Evolutionary conservation across 495 filamentous ascomycete species (phyloP).

Genomic region (Baudoinia panamericana): DNA sequence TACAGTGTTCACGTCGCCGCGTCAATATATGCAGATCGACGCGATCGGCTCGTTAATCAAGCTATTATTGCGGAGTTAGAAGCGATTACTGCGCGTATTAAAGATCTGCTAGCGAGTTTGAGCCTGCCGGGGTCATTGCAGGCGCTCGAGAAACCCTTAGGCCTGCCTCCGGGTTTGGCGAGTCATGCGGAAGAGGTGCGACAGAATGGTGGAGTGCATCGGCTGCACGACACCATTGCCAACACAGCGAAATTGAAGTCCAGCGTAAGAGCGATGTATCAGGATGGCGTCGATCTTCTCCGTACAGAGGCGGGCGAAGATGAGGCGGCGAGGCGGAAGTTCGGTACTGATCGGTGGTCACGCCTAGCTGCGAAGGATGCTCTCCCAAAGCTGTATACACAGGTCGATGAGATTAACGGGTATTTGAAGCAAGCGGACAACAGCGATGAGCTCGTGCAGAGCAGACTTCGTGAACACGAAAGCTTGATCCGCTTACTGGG

Average conservation of each 20-base stretch:
- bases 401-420: slow-evolving; percentile 66
- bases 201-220: slow-evolving; percentile 74
- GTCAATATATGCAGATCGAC: slow-evolving; percentile 84
- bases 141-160: slow-evolving; percentile 87
- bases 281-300: slow-evolving; percentile 67
- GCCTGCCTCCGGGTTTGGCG: slow-evolving; percentile 68
- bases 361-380: slow-evolving; percentile 56
- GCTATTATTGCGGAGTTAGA: slow-evolving; percentile 77
- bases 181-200: slow-evolving; percentile 90
- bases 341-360: slow-evolving; percentile 79
- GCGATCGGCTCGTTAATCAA: slow-evolving; percentile 77
- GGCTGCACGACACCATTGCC: slow-evolving; percentile 60
- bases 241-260: slow-evolving; percentile 77
- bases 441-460: slow-evolving; percentile 67
- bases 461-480: slow-evolving; percentile 66
- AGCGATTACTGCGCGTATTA: slow-evolving; percentile 60
- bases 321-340: slow-evolving; percentile 54
- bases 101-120: slow-evolving; percentile 67
- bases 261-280: slow-evolving; percentile 59
- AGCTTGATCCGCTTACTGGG: slow-evolving; percentile 58
- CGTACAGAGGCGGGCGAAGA: slow-evolving; percentile 75
- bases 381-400: slow-evolving; percentile 60
- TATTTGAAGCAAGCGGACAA: slow-evolving; percentile 76
- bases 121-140: slow-evolving; percentile 90
- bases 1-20: slow-evolving; percentile 92